Base-by-base conservation (phyloP, 2,329 filamentous ascomycete genomes). In the Penicillium vulpinum region DNA sequence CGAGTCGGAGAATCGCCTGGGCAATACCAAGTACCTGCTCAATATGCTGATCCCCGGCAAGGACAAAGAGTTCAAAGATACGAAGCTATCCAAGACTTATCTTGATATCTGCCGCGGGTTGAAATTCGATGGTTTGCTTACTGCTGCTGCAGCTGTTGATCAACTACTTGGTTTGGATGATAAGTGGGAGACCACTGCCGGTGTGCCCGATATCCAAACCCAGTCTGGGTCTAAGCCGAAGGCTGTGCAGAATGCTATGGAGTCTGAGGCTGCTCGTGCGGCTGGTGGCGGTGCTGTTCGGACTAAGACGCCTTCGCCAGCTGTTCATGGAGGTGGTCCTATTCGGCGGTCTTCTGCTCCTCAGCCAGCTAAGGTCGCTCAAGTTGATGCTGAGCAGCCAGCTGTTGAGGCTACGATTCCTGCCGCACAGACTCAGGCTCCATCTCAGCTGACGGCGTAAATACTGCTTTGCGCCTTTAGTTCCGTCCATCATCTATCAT, bases 1-100 rank as follows among this genome's bases (percentile, higher is more conserved):
- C 66, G 85, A 89, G 54, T 85, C 91, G 13, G 87, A 93, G 70
- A 97, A 99, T 73, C 86, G 87, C 60, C 94, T 88, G 73, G 88
- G 89, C 43, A 99, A 99, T 77, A 96, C 92, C 5, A 99, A 99
- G 73, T 99, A 89, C 72, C 80, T 94, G 31, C 84, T 99, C 28
- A 85, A 85, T 40, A 91, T 96, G 73, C 84, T 97, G 75, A 85
- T 97, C 24, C 91, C 92, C 0, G 91, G 92, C 16, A 95, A 92
- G 72, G 80, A 85, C 46, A 79, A 83, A 38, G 79, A 79, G 1
- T 89, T 88, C 70, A 80, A 82, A 57, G 74, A 79, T 4, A 81
- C 94, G 64, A 85, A 84, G 60, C 75, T 78, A 45, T 83, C 83
- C 58, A 92, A 88, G 76, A 88, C 83, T 64, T 96, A 97, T 69